Base-by-base conservation (phyloP, 768 basidiomycete species). In the Suillus placidus region DNA sequence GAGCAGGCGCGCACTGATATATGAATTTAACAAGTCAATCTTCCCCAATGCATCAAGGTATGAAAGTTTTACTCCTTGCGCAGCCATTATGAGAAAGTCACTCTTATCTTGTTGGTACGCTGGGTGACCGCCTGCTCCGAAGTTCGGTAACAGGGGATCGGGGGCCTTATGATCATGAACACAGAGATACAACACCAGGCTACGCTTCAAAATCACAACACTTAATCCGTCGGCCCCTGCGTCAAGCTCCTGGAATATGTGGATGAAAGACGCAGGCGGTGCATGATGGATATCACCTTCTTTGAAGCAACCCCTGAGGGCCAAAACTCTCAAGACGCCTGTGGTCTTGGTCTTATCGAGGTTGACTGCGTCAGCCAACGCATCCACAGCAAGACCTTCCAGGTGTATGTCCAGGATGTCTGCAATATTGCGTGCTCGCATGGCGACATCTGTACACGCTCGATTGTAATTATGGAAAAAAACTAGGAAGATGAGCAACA, bases 101-200 rank as follows among this genome's bases (percentile, higher is more conserved):
- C 10, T 38, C 37, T 12, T 38, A 38, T 38, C 37, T 38, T 38
- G 37, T 38, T 38, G 37, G 37, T 38, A 38, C 3, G 37, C 10
- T 38, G 37, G 12, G 37, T 38, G 37, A 38, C 37, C 12, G 37
- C 37, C 37, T 12, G 37, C 1, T 12, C 37, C 37, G 12, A 38
- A 38, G 37, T 38, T 6, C 40, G 84, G 77, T 4, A 85, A 74
- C 60, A 86, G 70, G 0, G 83, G 84, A 61, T 80, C 77, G 0
- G 84, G 84, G 0, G 82, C 83, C 66, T 51, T 16, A 10, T 51
- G 69, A 73, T n/a, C 57, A 40, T 65, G 66, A 37, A 63, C 64
- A 4, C 64, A 65, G 4, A 30, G 2, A 51, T 30, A 30, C 26
- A 26, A 12, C 49, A 51, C 6, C 40, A 42, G 13, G 26, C 23